These are phyloP conservation scores for Kandelia obovata DNA, from an alignment of 345 rosid species.

Conservation along the genomic window DNA sequence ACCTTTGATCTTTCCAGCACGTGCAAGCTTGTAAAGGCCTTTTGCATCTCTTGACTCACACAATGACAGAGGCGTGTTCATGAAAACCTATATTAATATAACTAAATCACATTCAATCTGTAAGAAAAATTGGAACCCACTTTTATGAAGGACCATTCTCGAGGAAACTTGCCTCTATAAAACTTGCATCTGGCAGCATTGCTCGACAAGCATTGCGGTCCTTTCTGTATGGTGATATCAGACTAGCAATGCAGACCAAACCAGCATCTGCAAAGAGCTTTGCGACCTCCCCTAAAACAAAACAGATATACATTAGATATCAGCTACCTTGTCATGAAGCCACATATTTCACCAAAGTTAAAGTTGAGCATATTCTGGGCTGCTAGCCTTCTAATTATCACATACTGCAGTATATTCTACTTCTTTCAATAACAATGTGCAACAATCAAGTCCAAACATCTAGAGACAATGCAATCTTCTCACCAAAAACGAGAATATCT, in stretches of 20 bases:
- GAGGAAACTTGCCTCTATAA: constrained; percentile 63
- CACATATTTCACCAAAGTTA: not conserved
- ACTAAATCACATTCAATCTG: constrained; percentile 1
- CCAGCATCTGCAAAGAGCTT: constrained; percentile 94
- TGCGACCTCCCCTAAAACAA: constrained; percentile 71
- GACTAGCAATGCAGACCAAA: constrained; percentile 80
- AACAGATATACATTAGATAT: constrained; percentile 7
- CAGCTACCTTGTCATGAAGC: not conserved
- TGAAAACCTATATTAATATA: constrained; percentile 55
- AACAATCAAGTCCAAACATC: not conserved
- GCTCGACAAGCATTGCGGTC: constrained; percentile 87
- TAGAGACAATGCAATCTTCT: not conserved
- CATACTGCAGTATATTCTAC: not conserved
- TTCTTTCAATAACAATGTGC: not conserved
- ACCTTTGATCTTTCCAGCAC: constrained; percentile 92
- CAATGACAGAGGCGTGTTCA: constrained; percentile 77
- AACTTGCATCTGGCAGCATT: constrained; percentile 55
- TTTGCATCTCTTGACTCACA: constrained; percentile 89
- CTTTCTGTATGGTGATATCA: constrained; percentile 87
- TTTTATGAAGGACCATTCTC: not conserved
- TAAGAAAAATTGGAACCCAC: constrained; percentile 1
- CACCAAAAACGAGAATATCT: not conserved
- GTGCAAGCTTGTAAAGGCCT: constrained; percentile 91
- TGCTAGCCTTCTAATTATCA: not conserved
- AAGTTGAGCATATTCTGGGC: not conserved